These are phyloP conservation scores for Drechslerella dactyloides DNA, from an alignment of 2,329 filamentous ascomycete species.

Conservation along the genomic window DNA sequence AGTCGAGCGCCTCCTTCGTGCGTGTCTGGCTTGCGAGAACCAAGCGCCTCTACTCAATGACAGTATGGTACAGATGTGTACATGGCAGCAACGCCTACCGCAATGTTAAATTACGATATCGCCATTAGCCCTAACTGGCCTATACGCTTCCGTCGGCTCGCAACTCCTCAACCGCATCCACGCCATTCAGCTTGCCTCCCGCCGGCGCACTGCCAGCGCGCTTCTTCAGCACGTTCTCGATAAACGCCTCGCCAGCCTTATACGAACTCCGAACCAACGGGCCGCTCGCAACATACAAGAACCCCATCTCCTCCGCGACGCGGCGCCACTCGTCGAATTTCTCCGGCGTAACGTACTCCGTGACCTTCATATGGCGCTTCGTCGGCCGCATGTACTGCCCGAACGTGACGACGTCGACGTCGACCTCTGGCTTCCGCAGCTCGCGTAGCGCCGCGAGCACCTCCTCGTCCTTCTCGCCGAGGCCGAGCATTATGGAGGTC, in stretches of 20 bases:
- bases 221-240: conserved; percentile 96
- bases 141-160: no score
- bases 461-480: conserved; percentile 90
- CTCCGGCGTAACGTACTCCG: conserved; percentile 90
- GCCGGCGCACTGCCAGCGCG: conserved; percentile 60
- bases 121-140: no score
- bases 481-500: conserved; percentile 94
- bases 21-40: no score
- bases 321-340: conserved; percentile 91
- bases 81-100: no score
- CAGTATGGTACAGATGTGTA: no score
- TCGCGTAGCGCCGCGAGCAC: conserved; percentile 75
- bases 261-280: conserved; percentile 93
- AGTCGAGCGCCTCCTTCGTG: no score
- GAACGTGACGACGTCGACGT: conserved; percentile 95
- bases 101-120: no score
- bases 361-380: conserved; percentile 95
- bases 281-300: conserved; percentile 93
- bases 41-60: no score
- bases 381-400: conserved; percentile 99
- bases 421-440: conserved; percentile 74
- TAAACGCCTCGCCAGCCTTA: conserved; percentile 97
- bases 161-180: conserved; percentile 40
- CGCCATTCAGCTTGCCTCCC: conserved; percentile 28
- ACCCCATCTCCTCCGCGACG: conserved; percentile 90